Conservation (phyloP, 306 rosid species). For the Quillaja saponaria region DNA sequence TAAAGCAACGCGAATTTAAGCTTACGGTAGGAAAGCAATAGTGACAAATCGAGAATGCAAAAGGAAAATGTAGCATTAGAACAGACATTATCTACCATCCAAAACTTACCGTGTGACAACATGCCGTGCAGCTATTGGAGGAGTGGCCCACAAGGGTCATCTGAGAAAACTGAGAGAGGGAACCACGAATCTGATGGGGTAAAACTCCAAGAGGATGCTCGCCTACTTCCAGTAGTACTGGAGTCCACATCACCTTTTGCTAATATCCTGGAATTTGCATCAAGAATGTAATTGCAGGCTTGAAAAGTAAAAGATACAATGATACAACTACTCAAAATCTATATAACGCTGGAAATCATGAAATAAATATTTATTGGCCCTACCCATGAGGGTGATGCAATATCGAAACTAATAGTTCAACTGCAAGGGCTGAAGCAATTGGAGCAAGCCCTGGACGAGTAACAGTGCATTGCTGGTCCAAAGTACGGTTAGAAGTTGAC, state of each 20-base stretch:
- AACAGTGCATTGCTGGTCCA: slow-evolving; percentile 99
- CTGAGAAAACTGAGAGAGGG: slow-evolving; percentile 80
- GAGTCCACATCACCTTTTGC: slow-evolving; percentile 69
- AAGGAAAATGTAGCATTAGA: slow-evolving; percentile 3
- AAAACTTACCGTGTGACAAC: slow-evolving; percentile 69
- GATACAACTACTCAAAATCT: slow-evolving; percentile 11
- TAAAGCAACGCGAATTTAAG: not conserved
- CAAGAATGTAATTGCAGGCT: slow-evolving; percentile 21
- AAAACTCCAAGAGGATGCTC: slow-evolving; percentile 91
- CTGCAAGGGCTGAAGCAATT: slow-evolving; percentile 91
- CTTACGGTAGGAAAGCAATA: not conserved
- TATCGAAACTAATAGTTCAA: slow-evolving; percentile 83
- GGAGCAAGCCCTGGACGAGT: slow-evolving; percentile 98
- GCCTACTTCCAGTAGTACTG: slow-evolving; percentile 41
- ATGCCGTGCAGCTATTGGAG: slow-evolving; percentile 91
- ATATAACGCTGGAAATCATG: not conserved
- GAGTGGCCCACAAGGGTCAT: slow-evolving; percentile 89
- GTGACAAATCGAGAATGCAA: slow-evolving; percentile 8
- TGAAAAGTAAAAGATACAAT: not conserved
- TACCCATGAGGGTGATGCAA: slow-evolving; percentile 94
- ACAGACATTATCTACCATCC: not conserved
- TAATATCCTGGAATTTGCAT: slow-evolving; percentile 59
- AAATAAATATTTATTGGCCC: slow-evolving; percentile 15
- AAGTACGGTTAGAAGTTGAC: slow-evolving; percentile 93
- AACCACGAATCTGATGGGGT: slow-evolving; percentile 96